A percentile compares a stretch with the other conserved stretches of the same genome.
Evolutionary conservation across 352 stramenopile species (phyloP).

Genomic region (Pythium dissimile): DNA sequence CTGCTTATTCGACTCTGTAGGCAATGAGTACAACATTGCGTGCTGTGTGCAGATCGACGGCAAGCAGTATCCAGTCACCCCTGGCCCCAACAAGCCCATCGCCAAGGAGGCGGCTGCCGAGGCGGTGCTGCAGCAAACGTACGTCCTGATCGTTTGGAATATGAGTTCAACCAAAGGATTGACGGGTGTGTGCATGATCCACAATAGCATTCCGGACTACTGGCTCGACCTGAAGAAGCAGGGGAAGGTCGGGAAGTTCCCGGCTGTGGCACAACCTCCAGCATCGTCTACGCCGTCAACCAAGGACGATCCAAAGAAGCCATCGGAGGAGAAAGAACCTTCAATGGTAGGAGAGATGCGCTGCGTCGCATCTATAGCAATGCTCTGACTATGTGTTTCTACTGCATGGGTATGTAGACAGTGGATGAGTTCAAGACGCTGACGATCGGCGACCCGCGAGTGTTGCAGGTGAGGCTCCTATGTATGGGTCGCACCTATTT

Average conservation of each 20-base stretch:
- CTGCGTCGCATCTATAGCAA: background rate
- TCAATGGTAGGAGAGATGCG: background rate
- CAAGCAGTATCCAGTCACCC: slow-evolving; percentile 9
- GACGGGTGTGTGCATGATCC: background rate
- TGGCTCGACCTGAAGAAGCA: slow-evolving; percentile 19
- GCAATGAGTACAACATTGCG: slow-evolving; percentile 7
- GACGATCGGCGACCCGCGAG: slow-evolving; percentile 48
- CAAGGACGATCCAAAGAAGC: slow-evolving; percentile 4
- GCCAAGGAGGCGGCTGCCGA: slow-evolving; percentile 30
- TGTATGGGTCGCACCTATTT: background rate
- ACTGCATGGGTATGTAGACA: slow-evolving; percentile 25
- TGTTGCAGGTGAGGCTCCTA: slow-evolving; percentile 46
- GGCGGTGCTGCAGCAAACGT: slow-evolving; percentile 24
- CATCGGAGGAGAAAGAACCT: background rate
- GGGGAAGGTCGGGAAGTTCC: slow-evolving; percentile 1
- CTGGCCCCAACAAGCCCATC: slow-evolving; percentile 11
- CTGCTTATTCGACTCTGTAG: background rate
- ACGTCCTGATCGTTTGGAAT: slow-evolving; percentile 3
- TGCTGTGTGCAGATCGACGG: slow-evolving; percentile 26
- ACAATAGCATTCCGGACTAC: slow-evolving; percentile 13
- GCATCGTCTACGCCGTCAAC: background rate
- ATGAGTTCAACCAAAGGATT: too few species aligned
- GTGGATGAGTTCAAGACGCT: slow-evolving; percentile 71
- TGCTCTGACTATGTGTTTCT: too few species aligned
- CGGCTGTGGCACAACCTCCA: background rate